A percentile compares a stretch with the other conserved stretches of the same genome.
phyloP scores from a whole-genome alignment of 495 filamentous ascomycete species.

The Penicillium diatomitis region DNA sequence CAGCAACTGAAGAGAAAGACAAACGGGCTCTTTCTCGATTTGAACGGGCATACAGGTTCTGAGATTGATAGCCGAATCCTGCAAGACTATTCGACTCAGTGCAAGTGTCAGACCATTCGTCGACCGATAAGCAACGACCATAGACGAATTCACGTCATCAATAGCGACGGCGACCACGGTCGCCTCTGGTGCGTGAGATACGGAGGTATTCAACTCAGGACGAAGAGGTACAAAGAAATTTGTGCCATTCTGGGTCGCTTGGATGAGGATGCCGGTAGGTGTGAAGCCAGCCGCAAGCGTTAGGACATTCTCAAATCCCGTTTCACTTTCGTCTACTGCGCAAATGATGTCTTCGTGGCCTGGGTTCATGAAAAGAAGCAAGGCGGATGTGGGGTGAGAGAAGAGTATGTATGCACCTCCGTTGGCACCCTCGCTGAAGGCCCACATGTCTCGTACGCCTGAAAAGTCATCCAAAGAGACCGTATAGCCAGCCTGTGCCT shows the following conservation, averaged over 20 bases:
- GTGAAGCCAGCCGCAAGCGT: slow-evolving; percentile 48
- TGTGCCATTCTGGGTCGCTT: slow-evolving; percentile 46
- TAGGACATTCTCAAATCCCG: slow-evolving; percentile 41
- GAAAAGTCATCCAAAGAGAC: slow-evolving; percentile 36
- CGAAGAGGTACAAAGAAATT: slow-evolving; percentile 24
- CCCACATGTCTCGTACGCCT: slow-evolving; percentile 36
- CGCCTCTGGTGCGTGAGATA: slow-evolving; percentile 12
- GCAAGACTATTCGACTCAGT: slow-evolving; percentile 9
- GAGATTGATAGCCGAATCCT: slow-evolving; percentile 6
- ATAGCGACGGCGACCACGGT: slow-evolving; percentile 22
- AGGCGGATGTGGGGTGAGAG: slow-evolving; percentile 31
- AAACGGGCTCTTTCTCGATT: slow-evolving; percentile 28
- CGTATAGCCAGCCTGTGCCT: slow-evolving; percentile 53
- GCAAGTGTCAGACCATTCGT: slow-evolving; percentile 16
- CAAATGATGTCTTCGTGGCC: slow-evolving; percentile 26
- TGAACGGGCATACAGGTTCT: slow-evolving; percentile 9
- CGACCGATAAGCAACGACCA: slow-evolving; percentile 19
- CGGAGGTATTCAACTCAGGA: slow-evolving; percentile 6
- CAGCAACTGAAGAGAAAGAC: slow-evolving; percentile 23
- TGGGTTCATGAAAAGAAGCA: slow-evolving; percentile 26
- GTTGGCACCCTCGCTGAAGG: slow-evolving; percentile 36
- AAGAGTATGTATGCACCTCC: slow-evolving; percentile 30
- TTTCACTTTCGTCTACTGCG: slow-evolving; percentile 31
- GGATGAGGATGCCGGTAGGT: slow-evolving; percentile 34
- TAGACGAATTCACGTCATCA: slow-evolving; percentile 16